These are phyloP conservation scores for Leptographium lundbergii DNA, from an alignment of 2,329 filamentous ascomycete species.

Conservation along the genomic window DNA sequence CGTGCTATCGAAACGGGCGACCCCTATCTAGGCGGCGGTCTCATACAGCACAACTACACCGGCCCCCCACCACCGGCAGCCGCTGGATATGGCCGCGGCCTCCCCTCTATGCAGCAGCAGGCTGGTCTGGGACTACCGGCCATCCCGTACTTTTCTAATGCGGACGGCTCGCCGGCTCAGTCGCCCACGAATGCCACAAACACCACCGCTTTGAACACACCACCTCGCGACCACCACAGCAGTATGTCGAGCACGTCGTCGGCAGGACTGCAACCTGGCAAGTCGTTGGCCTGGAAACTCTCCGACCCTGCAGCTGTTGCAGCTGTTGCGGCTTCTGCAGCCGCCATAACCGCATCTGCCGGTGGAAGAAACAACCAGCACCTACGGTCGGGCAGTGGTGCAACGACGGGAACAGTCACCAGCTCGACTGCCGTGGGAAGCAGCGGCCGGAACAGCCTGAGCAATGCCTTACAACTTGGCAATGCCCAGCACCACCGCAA, in stretches of 20 bases:
- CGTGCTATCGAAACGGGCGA: conserved; percentile 16
- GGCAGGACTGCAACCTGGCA: neutral
- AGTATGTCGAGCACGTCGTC: conserved; percentile 1
- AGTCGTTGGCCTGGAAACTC: neutral
- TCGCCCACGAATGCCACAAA: neutral
- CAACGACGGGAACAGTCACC: conserved; percentile 1
- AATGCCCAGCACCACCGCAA: conserved; percentile 2
- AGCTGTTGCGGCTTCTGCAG: neutral
- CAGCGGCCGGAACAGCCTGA: conserved; percentile 8
- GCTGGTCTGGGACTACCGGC: conserved; percentile 9
- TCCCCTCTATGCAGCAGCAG: neutral
- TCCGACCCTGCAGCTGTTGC: neutral
- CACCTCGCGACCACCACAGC: neutral
- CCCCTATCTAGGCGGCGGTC: conserved; percentile 22
- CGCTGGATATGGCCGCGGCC: neutral
- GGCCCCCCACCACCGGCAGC: conserved; percentile 6
- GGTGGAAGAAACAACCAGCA: neutral
- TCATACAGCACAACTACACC: conserved; percentile 2
- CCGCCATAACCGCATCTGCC: neutral
- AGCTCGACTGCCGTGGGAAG: conserved; percentile 9
- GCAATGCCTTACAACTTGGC: neutral
- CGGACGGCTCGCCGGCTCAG: neutral
- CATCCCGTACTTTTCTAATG: conserved; percentile 3
- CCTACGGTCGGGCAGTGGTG: conserved; percentile 5
- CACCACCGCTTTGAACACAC: neutral